A percentile compares a stretch with the other conserved stretches of the same genome.
phyloP scores from a whole-genome alignment of 2,329 filamentous ascomycete species.

The Colletotrichum theobromicola region DNA sequence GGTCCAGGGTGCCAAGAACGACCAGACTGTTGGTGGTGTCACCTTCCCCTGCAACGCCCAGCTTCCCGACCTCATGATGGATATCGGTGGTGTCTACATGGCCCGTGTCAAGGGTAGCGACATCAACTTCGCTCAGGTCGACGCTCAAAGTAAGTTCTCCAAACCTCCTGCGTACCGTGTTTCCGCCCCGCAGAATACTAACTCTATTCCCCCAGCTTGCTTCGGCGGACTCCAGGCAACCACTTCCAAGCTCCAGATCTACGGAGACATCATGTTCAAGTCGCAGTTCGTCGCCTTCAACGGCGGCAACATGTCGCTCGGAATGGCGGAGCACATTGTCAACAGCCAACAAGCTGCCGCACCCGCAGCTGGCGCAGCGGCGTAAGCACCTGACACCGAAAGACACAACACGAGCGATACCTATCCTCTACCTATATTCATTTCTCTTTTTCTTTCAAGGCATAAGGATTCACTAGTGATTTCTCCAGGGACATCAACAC shows the following conservation, averaged over 20 bases:
- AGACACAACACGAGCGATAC: neutral
- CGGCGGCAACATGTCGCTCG: slow-evolving; percentile 58
- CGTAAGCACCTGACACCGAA: slow-evolving; percentile 18
- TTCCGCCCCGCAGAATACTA: neutral
- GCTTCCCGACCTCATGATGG: slow-evolving; percentile 56
- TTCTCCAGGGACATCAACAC: slow-evolving; percentile 10
- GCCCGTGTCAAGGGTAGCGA: slow-evolving; percentile 59
- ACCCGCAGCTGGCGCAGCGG: slow-evolving; percentile 11
- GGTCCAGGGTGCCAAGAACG: slow-evolving; percentile 46
- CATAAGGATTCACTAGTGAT: slow-evolving; percentile 14
- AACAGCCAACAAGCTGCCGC: slow-evolving; percentile 4
- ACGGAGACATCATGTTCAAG: slow-evolving; percentile 67
- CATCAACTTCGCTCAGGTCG: slow-evolving; percentile 58
- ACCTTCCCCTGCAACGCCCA: slow-evolving; percentile 50
- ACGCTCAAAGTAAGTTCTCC: slow-evolving; percentile 52
- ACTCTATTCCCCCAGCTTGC: slow-evolving; percentile 48
- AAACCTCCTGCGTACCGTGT: slow-evolving; percentile 5
- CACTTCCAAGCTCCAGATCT: slow-evolving; percentile 62
- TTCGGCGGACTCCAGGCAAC: slow-evolving; percentile 72
- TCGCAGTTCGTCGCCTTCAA: slow-evolving; percentile 65
- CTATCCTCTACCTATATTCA: neutral
- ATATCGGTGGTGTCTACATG: slow-evolving; percentile 62
- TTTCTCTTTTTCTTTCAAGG: neutral
- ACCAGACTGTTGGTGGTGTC: slow-evolving; percentile 46
- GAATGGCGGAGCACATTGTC: slow-evolving; percentile 43